These are phyloP conservation scores for Cercophora newfieldiana DNA, from an alignment of 495 filamentous ascomycete species.

Conservation along the genomic window DNA sequence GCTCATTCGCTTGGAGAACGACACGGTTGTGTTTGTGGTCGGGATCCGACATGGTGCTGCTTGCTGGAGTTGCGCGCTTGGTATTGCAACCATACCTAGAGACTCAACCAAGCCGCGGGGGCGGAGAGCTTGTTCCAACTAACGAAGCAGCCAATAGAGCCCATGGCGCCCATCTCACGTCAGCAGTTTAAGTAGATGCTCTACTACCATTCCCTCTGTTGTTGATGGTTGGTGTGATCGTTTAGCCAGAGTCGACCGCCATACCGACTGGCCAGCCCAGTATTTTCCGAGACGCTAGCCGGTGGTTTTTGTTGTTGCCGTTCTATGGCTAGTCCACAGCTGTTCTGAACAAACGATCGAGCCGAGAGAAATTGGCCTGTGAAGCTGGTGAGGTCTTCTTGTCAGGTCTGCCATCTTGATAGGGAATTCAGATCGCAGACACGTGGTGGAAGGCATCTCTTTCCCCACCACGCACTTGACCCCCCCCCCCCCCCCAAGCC, in stretches of 20 bases:
- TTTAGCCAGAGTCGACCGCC: not conserved
- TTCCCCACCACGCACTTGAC: too few species aligned
- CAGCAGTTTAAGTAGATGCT: slow-evolving; percentile 17
- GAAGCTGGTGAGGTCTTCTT: too few species aligned
- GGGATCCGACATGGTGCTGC: not conserved
- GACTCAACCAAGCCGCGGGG: not conserved
- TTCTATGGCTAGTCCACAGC: too few species aligned
- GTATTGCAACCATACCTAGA: not conserved
- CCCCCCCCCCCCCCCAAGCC: too few species aligned
- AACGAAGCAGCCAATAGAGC: not conserved
- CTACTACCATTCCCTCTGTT: not conserved
- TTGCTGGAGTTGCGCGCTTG: not conserved
- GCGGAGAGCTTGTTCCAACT: not conserved
- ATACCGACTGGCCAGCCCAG: not conserved
- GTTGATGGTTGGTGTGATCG: not conserved
- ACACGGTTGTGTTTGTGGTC: not conserved
- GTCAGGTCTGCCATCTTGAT: too few species aligned
- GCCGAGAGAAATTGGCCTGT: too few species aligned
- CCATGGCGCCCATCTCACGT: slow-evolving; percentile 15
- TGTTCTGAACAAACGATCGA: too few species aligned
- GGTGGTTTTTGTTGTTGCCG: too few species aligned
- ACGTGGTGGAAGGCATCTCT: too few species aligned
- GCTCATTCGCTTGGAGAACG: not conserved
- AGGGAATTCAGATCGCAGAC: too few species aligned
- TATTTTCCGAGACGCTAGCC: not conserved